Conservation (phyloP, 306 rosid genomes). For the Bauhinia variegata region DNA sequence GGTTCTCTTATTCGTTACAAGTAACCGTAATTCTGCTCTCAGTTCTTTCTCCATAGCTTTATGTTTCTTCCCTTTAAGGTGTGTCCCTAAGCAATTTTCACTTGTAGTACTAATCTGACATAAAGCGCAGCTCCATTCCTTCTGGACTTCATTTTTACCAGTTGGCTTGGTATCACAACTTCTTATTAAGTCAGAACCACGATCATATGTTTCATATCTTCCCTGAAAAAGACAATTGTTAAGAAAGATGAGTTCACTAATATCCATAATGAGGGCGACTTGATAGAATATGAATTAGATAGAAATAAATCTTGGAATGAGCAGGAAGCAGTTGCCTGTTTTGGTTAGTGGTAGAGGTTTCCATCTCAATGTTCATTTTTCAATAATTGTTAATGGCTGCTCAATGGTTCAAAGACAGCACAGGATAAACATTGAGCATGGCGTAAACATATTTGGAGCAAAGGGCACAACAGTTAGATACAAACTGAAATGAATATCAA, state of each 20-base stretch:
- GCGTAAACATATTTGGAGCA: constrained; percentile 15
- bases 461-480: neutral
- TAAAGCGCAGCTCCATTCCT: constrained; percentile 69
- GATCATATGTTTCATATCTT: neutral
- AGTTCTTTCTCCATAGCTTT: constrained; percentile 37
- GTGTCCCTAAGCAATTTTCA: constrained; percentile 46
- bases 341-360: constrained; percentile 3
- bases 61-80: constrained; percentile 61
- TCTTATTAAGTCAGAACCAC: constrained; percentile 18
- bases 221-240: constrained; percentile 46
- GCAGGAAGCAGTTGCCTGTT: constrained; percentile 17
- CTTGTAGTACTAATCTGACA: constrained; percentile 57
- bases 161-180: constrained; percentile 22
- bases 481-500: constrained; percentile 23
- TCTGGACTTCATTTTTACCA: constrained; percentile 46
- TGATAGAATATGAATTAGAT: constrained; percentile 11
- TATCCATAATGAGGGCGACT: constrained; percentile 6
- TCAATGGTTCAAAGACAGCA: neutral
- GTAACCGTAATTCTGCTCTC: constrained; percentile 16
- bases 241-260: constrained; percentile 9
- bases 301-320: constrained; percentile 13
- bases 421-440: neutral
- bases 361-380: constrained; percentile 15
- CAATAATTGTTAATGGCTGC: constrained; percentile 17
- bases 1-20: constrained; percentile 30